These are phyloP conservation scores for Thecaphora thlaspeos DNA, from an alignment of 1,284 basidiomycete genomes.

Conservation along the genomic window DNA sequence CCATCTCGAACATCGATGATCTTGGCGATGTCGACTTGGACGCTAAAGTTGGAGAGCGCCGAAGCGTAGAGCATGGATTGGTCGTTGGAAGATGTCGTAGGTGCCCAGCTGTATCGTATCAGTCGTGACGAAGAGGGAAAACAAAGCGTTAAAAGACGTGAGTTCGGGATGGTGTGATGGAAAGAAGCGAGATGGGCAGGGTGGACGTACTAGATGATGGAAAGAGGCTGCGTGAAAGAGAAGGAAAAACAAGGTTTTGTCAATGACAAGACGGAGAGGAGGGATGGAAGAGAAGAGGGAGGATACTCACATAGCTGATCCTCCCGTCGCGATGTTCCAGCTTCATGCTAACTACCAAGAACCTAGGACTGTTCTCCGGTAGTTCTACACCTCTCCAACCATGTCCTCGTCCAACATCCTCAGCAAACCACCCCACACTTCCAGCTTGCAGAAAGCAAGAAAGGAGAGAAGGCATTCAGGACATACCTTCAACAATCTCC, in stretches of 20 bases:
- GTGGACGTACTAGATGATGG: slow-evolving; percentile 34
- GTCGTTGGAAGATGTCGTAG: slow-evolving; percentile 43
- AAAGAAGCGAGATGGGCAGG: no score
- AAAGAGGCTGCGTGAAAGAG: slow-evolving; percentile 19
- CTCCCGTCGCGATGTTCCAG: slow-evolving; percentile 79
- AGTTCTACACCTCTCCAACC: slow-evolving; percentile 65
- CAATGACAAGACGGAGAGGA: no score
- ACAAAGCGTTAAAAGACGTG: no score
- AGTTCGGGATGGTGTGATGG: no score
- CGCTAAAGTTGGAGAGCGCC: slow-evolving; percentile 46
- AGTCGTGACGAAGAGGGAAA: neutral
- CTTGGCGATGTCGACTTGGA: slow-evolving; percentile 48
- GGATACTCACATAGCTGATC: slow-evolving; percentile 65
- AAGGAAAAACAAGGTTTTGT: slow-evolving; percentile 1
- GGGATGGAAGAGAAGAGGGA: neutral
- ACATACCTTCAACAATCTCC: slow-evolving; percentile 46
- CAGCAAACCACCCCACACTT: no score
- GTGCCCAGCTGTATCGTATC: slow-evolving; percentile 49
- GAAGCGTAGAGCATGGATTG: slow-evolving; percentile 56
- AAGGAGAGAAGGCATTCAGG: neutral
- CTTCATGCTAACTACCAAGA: slow-evolving; percentile 79
- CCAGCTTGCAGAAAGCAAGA: neutral
- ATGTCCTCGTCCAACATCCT: neutral
- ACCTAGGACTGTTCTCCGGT: slow-evolving; percentile 84
- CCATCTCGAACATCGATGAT: slow-evolving; percentile 50